These are phyloP conservation scores for Moesziomyces sp. DNA, from an alignment of 1,284 basidiomycete species.

Conservation along the genomic window DNA sequence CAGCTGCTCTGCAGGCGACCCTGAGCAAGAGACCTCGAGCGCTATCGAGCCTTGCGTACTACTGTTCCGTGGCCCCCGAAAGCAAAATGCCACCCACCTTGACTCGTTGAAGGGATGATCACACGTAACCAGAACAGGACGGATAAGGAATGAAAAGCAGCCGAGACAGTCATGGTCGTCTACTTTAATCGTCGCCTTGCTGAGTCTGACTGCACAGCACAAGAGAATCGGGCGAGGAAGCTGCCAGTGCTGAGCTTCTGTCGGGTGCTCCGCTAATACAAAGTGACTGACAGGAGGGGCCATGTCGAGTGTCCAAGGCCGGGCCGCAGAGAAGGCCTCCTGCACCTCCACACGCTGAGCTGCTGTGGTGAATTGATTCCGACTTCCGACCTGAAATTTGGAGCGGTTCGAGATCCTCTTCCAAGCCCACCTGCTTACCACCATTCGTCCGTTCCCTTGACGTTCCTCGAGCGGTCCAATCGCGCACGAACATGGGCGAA, in stretches of 20 bases:
- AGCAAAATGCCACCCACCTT: not conserved
- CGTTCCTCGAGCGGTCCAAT: not conserved
- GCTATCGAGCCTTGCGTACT: conserved; percentile 2
- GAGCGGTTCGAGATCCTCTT: not conserved
- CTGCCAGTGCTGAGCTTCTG: too few relatives aligned
- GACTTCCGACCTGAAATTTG: not conserved
- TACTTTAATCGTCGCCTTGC: too few relatives aligned
- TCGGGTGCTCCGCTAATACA: too few relatives aligned
- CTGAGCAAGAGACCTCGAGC: not conserved
- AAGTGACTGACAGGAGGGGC: too few relatives aligned
- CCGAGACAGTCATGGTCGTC: too few relatives aligned
- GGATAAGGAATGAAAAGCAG: too few relatives aligned
- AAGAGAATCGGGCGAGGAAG: too few relatives aligned
- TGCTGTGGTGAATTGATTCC: not conserved
- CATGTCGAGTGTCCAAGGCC: too few relatives aligned
- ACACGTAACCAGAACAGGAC: not conserved
- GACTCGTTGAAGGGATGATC: not conserved
- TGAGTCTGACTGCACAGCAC: too few relatives aligned
- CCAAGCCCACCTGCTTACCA: not conserved
- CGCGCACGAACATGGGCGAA: not conserved
- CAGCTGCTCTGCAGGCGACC: not conserved
- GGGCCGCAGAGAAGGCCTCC: too few relatives aligned
- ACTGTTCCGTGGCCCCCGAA: not conserved
- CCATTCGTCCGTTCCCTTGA: not conserved
- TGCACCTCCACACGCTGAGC: not conserved